phyloP scores from a whole-genome alignment of 208 protist genomes.

The Leishmania aethiopica region DNA sequence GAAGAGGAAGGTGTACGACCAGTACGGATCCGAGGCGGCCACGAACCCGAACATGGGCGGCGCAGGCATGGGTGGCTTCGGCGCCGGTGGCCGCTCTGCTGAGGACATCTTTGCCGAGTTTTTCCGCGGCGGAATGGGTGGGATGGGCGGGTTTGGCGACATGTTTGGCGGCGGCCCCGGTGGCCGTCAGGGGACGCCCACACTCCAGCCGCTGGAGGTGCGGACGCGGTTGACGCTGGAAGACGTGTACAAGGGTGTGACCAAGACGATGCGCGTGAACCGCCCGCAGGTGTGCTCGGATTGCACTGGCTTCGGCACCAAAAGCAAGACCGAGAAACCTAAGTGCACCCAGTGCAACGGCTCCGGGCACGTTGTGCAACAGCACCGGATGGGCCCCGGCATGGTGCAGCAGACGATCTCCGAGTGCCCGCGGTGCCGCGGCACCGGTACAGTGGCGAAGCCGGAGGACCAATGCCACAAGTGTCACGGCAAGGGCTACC shows the following conservation, averaged over 20 bases:
- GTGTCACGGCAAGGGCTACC: slow-evolving; percentile 95
- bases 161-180: slow-evolving; percentile 65
- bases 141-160: slow-evolving; percentile 80
- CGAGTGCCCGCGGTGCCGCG: slow-evolving; percentile 93
- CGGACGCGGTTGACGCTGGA: slow-evolving; percentile 78
- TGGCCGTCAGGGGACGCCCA: slow-evolving; percentile 39
- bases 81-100: slow-evolving; percentile 61
- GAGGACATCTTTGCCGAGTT: slow-evolving; percentile 94
- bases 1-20: slow-evolving; percentile 97
- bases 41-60: slow-evolving; percentile 67
- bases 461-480: slow-evolving; percentile 94
- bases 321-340: slow-evolving; percentile 86
- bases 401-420: slow-evolving; percentile 96
- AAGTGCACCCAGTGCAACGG: slow-evolving; percentile 95
- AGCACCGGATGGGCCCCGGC: slow-evolving; percentile 95
- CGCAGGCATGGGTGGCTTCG: slow-evolving; percentile 48
- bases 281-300: slow-evolving; percentile 85
- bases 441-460: slow-evolving; percentile 90
- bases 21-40: slow-evolving; percentile 91
- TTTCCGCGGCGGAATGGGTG: slow-evolving; percentile 79
- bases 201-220: slow-evolving; percentile 81
- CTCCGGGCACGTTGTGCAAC: slow-evolving; percentile 89
- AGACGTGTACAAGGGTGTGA: slow-evolving; percentile 85
- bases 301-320: slow-evolving; percentile 89
- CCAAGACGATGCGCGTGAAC: slow-evolving; percentile 80